A percentile compares a stretch with the other conserved stretches of the same genome.
Evolutionary conservation across 176 grass and related monocot genomes (phyloP).

Genomic region (Cocos nucifera): DNA sequence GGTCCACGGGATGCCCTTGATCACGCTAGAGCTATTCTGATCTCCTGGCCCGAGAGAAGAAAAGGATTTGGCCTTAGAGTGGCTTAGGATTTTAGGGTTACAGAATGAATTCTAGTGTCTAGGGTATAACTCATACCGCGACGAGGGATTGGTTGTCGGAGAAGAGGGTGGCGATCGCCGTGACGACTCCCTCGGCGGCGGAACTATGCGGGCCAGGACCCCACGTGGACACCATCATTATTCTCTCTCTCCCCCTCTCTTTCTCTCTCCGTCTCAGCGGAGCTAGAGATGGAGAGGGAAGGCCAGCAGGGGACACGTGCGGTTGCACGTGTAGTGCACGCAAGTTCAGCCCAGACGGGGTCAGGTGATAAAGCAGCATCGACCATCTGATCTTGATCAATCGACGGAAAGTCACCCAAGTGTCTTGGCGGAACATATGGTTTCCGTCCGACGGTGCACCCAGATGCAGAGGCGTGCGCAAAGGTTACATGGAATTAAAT

Average conservation of each 20-base stretch:
- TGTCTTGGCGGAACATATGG: no score
- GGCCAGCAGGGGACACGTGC: no score
- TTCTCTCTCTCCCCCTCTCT: no score
- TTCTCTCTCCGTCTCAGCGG: neutral
- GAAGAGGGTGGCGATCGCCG: conserved; percentile 17
- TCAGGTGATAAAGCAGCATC: no score
- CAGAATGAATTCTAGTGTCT: conserved; percentile 1
- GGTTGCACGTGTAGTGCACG: no score
- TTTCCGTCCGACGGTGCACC: no score
- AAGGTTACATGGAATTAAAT: no score
- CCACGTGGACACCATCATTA: conserved; percentile 21
- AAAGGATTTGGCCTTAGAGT: neutral
- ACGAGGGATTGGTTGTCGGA: conserved; percentile 49
- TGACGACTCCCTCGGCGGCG: conserved; percentile 22
- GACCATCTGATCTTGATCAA: no score
- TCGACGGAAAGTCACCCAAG: no score
- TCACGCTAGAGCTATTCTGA: conserved; percentile 49
- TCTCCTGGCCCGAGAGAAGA: conserved; percentile 39
- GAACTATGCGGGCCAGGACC: neutral
- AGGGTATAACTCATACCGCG: conserved; percentile 39
- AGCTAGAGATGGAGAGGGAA: neutral
- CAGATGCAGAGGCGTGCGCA: no score
- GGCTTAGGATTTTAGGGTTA: conserved; percentile 34
- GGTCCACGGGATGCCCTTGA: conserved; percentile 52
- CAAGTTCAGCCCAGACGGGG: no score